Base-by-base conservation (phyloP, 176 grass and related monocot species). In the Phoenix roebelenii region DNA sequence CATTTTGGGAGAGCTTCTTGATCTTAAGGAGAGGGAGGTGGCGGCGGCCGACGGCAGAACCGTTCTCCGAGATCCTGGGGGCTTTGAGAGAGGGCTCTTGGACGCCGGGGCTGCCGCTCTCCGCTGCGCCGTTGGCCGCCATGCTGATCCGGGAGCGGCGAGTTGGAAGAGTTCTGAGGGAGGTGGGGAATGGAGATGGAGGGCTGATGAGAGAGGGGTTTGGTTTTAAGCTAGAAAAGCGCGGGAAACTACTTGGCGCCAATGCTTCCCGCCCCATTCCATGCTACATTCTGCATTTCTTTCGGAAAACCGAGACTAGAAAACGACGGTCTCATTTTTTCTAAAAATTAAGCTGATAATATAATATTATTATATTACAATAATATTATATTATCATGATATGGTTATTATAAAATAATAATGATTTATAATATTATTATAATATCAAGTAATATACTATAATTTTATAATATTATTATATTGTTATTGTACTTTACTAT, bases 1-100 rank as follows among this genome's bases (percentile, higher is more conserved):
- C 86, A 6, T 80, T 90, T 1, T 77, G 26, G 55, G 92, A 97
- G 50, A 96, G 86, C 75, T 85, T 90, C 92, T 97, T 91, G 48
- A 90, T 72, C 64, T 78, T 83, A 62, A 97, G 69, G 15, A 88
- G 35, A 32, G 77, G 84, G 3, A 52, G 19, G 2, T 16, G 18
- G 18, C 20, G 15, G 1, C 17, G 9, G 20, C 3, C 25, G 1
- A 4, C 57, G 17, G 12, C 16, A 23, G 10, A 55, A 15, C 67
- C 57, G 49, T 53, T 52, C 23, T 61, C 16, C n/a, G 57, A 58
- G 17, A 79, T 23, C 74, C 74, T 89, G 25, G 79, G 15, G 51
- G 76, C 51, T 73, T 95, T 86, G 22, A 66, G 74, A 23, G 77
- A 74, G 23, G 77, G 79, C 77, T 87, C 86, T 0, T 74, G 64